phyloP scores from a whole-genome alignment of 208 protist genomes.

The Leishmania tarentolae region DNA sequence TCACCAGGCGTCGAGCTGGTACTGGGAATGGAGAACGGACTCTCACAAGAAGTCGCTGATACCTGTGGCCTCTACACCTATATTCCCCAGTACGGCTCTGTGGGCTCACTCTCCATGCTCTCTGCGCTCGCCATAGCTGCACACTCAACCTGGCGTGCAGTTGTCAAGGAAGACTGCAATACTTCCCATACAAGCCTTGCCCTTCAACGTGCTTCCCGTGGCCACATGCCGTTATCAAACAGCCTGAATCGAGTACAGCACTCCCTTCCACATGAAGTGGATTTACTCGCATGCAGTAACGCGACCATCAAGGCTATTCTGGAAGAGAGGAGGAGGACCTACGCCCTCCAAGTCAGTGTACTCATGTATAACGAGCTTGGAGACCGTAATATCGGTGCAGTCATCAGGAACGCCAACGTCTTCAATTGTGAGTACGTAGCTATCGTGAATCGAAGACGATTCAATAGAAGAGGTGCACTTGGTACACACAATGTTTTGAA shows the following conservation, averaged over 20 bases:
- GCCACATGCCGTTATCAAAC: constrained; percentile 72
- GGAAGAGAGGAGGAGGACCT: constrained; percentile 27
- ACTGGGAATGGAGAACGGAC: constrained; percentile 86
- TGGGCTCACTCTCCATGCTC: constrained; percentile 85
- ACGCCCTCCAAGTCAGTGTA: constrained; percentile 60
- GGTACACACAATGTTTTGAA: constrained; percentile 68
- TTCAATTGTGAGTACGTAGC: constrained; percentile 79
- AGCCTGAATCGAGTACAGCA: neutral
- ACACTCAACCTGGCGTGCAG: constrained; percentile 30
- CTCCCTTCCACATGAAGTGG: constrained; percentile 53
- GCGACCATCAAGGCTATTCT: constrained; percentile 48
- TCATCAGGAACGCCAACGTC: constrained; percentile 81
- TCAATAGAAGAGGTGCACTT: constrained; percentile 72
- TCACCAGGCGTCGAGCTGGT: constrained; percentile 58
- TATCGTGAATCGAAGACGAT: constrained; percentile 67
- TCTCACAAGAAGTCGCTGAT: constrained; percentile 39
- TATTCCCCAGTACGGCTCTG: constrained; percentile 87
- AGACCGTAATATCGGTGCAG: constrained; percentile 85
- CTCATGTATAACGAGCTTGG: constrained; percentile 79
- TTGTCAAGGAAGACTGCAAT: neutral
- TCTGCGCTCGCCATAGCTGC: constrained; percentile 76
- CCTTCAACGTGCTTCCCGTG: neutral
- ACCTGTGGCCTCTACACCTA: constrained; percentile 63
- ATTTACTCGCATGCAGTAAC: constrained; percentile 48
- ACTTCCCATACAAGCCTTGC: neutral